phyloP scores from a whole-genome alignment of 164 flowering plant species.

The Vitis rotundifolia region DNA sequence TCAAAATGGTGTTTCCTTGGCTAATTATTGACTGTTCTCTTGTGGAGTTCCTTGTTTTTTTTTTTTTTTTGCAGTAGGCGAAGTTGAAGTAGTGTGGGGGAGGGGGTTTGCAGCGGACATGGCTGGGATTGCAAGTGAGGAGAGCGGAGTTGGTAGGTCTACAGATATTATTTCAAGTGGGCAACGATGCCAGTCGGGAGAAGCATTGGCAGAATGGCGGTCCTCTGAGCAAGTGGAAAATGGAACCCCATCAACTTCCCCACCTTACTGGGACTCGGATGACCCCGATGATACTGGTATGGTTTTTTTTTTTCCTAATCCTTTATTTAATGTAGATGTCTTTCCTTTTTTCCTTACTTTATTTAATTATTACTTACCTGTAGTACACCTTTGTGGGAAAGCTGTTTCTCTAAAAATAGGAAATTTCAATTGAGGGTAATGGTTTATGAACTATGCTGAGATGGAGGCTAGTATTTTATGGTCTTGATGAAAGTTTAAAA shows the following conservation, averaged over 20 bases:
- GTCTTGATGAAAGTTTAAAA: no score
- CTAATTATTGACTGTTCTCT: slow-evolving; percentile 2
- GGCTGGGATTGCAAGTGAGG: slow-evolving; percentile 51
- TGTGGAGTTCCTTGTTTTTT: not conserved
- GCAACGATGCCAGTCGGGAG: slow-evolving; percentile 55
- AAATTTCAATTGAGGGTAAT: no score
- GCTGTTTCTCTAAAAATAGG: no score
- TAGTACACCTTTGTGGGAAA: no score
- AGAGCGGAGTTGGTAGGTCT: slow-evolving; percentile 51
- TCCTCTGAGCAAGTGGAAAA: slow-evolving; percentile 73
- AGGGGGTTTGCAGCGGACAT: slow-evolving; percentile 28
- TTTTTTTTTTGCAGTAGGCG: slow-evolving; percentile 7
- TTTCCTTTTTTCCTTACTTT: not conserved
- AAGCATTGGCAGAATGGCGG: slow-evolving; percentile 72
- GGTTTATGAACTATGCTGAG: no score
- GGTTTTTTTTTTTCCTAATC: not conserved
- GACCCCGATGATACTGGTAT: slow-evolving; percentile 57
- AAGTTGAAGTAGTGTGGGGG: slow-evolving; percentile 24
- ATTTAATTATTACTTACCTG: not conserved
- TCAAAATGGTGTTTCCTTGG: not conserved
- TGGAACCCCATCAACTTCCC: slow-evolving; percentile 62
- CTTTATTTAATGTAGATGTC: not conserved
- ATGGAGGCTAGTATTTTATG: no score
- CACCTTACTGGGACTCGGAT: slow-evolving; percentile 71
- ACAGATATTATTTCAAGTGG: slow-evolving; percentile 48